Evolutionary conservation across 2,329 filamentous ascomycete species (phyloP).

Genomic region (Volutella citrinella): DNA sequence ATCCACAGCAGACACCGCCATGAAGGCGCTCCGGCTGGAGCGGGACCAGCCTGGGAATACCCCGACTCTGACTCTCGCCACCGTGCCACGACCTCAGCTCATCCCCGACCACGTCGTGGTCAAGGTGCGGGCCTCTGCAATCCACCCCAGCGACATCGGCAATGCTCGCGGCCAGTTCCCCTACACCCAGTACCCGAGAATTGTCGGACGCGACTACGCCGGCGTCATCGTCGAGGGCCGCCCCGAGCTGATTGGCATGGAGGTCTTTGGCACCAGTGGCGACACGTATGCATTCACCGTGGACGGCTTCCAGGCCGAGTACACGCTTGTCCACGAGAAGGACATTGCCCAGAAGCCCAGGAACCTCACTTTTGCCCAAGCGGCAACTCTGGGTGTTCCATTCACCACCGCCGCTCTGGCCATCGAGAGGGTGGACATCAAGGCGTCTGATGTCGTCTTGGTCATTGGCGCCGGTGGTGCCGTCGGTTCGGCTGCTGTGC

Average conservation of each 20-base stretch:
- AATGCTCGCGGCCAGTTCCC: slow-evolving; percentile 5
- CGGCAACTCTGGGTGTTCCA: slow-evolving; percentile 7
- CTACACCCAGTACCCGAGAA: slow-evolving; percentile 7
- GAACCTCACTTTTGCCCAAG: slow-evolving; percentile 7
- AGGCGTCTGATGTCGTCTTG: no score
- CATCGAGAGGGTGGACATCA: no score
- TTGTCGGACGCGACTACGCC: slow-evolving; percentile 9
- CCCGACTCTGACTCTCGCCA: no score
- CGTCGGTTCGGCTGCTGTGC: no score
- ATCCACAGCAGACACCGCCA: no score
- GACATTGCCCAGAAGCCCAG: slow-evolving; percentile 9
- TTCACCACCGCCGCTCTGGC: slow-evolving; percentile 10
- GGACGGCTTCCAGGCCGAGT: slow-evolving; percentile 11
- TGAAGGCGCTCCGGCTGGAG: no score
- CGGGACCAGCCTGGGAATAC: no score
- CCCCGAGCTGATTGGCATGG: slow-evolving; percentile 5
- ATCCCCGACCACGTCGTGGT: slow-evolving; percentile 10
- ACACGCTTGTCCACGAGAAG: slow-evolving; percentile 4
- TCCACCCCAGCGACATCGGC: slow-evolving; percentile 9
- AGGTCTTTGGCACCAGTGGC: slow-evolving; percentile 10
- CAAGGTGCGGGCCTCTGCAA: slow-evolving; percentile 8
- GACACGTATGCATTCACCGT: slow-evolving; percentile 8
- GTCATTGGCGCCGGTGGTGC: no score
- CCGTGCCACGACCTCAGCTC: slow-evolving; percentile 6
- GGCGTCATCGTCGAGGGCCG: slow-evolving; percentile 10